Evolutionary conservation across 1,139 yeast genomes (phyloP), one percentile per base, ranked within the genome.

Genomic region (Barnettozyma hawaiiensis): DNA sequence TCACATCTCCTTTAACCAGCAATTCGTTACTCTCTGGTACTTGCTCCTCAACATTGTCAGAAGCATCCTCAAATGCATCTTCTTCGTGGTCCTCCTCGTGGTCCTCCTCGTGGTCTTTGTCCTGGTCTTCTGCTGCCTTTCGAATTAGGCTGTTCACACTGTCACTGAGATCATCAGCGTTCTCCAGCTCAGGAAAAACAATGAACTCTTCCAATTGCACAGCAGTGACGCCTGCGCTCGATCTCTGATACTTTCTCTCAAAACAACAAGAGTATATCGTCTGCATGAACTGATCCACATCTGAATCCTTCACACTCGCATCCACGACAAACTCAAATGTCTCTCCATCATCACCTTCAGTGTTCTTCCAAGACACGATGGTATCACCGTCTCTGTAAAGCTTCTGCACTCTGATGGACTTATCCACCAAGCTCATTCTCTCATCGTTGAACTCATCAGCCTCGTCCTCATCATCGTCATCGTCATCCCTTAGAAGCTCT

Each of bases 281-380:
- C 31, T 67, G 60, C 65, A 85, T 76, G 59, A 92, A 92, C 37
- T 71, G 69, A 24, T 81, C 82, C 40, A 86, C 71, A 21, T 80
- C 81, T 31, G 66, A 67, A 3, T 66, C 55, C 24, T 81, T 70
- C 8, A 82, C 76, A n/a, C 73, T 71, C 37, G 74, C 75, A 48
- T 81, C 87, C 43, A 89, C 76, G 18, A 84, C 71, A 63, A 87
- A 90, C 62, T 87, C 95, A 62, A 84, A 89, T 47, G 72, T 67
- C 58, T 90, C 97, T 14, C 90, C 97, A n/a, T 71, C 69, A 53
- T 87, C 96, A 24, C 96, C 96, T 40, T 82, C 82, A 41, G 81
- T 60, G 53, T 92, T 96, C 21, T 68, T 69, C 98, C 98, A 92
- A 1, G 81, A 71, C 35, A 92, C 73, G 2, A 82, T 78, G 35